Evolutionary conservation across 352 stramenopile genomes (phyloP).

Genomic region (Phytophthora chlamydospora): DNA sequence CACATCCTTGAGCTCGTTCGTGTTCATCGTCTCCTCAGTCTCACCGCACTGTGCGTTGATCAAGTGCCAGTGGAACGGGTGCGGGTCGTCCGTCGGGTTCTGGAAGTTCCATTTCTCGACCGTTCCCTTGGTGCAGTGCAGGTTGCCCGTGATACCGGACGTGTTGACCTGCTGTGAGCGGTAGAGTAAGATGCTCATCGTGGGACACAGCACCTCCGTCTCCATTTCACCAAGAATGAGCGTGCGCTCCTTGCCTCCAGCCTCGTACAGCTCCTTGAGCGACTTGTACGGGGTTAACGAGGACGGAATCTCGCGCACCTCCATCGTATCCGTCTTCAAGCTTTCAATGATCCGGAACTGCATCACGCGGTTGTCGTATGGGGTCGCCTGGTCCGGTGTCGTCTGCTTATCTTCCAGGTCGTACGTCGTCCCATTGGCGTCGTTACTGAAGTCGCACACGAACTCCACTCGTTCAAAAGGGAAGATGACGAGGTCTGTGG

Average conservation of each 20-base stretch:
- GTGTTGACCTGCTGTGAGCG: conserved; percentile 62
- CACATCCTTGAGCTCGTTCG: conserved; percentile 78
- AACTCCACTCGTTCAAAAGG: conserved; percentile 65
- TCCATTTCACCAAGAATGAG: conserved; percentile 69
- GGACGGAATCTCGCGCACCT: conserved; percentile 40
- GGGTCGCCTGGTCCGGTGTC: conserved; percentile 47
- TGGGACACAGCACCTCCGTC: conserved; percentile 41
- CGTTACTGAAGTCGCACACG: conserved; percentile 60
- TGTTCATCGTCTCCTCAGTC: conserved; percentile 63
- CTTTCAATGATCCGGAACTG: conserved; percentile 46
- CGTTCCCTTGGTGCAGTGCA: conserved; percentile 72
- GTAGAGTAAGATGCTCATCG: conserved; percentile 46
- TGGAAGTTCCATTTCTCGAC: conserved; percentile 86
- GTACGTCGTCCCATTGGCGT: conserved; percentile 47
- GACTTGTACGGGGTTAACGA: conserved; percentile 56
- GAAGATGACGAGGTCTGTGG: conserved; percentile 40
- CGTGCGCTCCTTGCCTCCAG: conserved; percentile 56
- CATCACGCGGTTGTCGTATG: conserved; percentile 60
- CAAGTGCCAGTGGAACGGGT: conserved; percentile 85
- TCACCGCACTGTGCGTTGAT: conserved; percentile 78
- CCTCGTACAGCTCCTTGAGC: conserved; percentile 59
- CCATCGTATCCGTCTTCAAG: conserved; percentile 51
- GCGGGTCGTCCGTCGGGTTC: conserved; percentile 77
- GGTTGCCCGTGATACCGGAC: conserved; percentile 41
- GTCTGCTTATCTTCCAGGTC: conserved; percentile 53